Evolutionary conservation across 1,284 basidiomycete genomes (phyloP).

Genomic region (Cystobasidium slooffiae): DNA sequence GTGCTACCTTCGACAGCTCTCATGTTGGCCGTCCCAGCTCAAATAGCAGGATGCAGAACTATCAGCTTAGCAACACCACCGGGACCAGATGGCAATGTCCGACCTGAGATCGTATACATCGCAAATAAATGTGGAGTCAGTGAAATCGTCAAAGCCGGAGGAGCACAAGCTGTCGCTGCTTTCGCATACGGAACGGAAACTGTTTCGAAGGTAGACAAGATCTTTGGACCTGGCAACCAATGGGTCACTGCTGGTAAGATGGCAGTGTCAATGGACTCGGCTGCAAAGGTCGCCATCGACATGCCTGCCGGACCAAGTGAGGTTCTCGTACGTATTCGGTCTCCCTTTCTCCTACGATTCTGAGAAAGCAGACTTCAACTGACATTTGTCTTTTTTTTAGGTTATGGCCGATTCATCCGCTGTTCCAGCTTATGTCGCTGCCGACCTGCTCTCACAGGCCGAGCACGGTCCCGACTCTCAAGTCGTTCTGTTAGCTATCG

Average conservation of each 20-base stretch:
- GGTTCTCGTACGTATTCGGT: constrained; percentile 73
- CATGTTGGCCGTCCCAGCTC: constrained; percentile 97
- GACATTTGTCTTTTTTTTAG: constrained; percentile 58
- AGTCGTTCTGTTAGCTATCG: constrained; percentile 86
- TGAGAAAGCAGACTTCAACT: constrained; percentile 40
- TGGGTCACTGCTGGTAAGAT: constrained; percentile 99
- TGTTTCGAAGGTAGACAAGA: constrained; percentile 99
- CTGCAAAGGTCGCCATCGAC: constrained; percentile 94
- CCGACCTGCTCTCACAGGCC: constrained; percentile 94
- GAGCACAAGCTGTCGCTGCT: constrained; percentile 95
- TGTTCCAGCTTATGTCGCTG: constrained; percentile 89
- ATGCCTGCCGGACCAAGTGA: constrained; percentile 99
- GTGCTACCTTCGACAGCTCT: constrained; percentile 94
- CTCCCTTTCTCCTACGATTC: not conserved
- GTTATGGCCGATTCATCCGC: constrained; percentile 89
- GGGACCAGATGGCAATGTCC: constrained; percentile 83
- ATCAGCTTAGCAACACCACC: constrained; percentile 96
- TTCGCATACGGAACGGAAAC: constrained; percentile 94
- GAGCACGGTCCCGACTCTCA: constrained; percentile 98
- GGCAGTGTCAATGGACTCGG: constrained; percentile 76
- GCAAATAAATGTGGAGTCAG: constrained; percentile 85
- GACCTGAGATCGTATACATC: constrained; percentile 93
- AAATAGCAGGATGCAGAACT: constrained; percentile 92
- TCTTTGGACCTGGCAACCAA: constrained; percentile 98
- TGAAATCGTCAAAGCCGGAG: constrained; percentile 88